phyloP scores from a whole-genome alignment of 768 basidiomycete genomes.

The Kwoniella dendrophila region DNA sequence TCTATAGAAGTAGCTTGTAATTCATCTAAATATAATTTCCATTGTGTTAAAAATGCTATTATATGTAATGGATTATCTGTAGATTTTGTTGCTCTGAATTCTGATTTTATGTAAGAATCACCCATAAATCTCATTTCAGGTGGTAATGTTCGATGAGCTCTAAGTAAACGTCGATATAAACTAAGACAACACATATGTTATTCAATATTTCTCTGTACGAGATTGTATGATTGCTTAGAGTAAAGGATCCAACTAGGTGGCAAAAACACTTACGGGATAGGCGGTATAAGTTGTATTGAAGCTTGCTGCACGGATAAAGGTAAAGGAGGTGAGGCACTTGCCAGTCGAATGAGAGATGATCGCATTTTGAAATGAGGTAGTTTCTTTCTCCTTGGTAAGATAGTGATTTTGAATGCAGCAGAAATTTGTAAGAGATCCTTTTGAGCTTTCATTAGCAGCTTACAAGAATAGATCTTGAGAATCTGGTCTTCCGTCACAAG shows the following conservation, averaged over 20 bases:
- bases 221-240: not conserved
- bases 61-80: slow-evolving; percentile 84
- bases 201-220: not conserved
- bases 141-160: slow-evolving; percentile 75
- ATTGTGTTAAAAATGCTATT: slow-evolving; percentile 92
- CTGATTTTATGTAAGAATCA: slow-evolving; percentile 81
- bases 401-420: not conserved
- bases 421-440: too few relatives aligned
- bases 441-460: too few relatives aligned
- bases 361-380: slow-evolving; percentile 25
- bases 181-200: slow-evolving; percentile 55
- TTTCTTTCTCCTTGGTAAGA: not conserved
- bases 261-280: slow-evolving; percentile 67
- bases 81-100: slow-evolving; percentile 79
- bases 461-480: not conserved
- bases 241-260: not conserved
- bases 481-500: not conserved
- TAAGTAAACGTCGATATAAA: slow-evolving; percentile 76
- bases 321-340: slow-evolving; percentile 64
- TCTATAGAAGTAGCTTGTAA: slow-evolving; percentile 58
- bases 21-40: slow-evolving; percentile 87
- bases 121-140: slow-evolving; percentile 80
- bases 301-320: slow-evolving; percentile 67
- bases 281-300: slow-evolving; percentile 73
- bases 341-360: slow-evolving; percentile 49